phyloP scores from a whole-genome alignment of 805 yeast species.

The Ogataea nitratoaversa region DNA sequence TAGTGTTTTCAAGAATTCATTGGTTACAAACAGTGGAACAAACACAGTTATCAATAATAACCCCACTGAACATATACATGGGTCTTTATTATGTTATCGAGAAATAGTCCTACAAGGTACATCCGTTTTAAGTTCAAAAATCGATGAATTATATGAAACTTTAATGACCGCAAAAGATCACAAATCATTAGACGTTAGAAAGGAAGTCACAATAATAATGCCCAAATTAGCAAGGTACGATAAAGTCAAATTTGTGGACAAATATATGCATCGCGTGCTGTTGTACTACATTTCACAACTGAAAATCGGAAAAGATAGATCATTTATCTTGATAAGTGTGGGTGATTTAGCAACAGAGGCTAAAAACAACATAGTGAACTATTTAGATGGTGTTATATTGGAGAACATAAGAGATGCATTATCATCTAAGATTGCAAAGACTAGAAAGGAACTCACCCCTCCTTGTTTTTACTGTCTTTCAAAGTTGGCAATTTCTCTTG shows the following conservation, averaged over 20 bases:
- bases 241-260: constrained; percentile 68
- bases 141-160: constrained; percentile 73
- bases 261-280: constrained; percentile 75
- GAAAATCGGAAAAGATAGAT: constrained; percentile 66
- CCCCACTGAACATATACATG: constrained; percentile 75
- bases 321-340: constrained; percentile 71
- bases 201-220: constrained; percentile 77
- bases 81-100: constrained; percentile 74
- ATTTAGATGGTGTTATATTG: constrained; percentile 82
- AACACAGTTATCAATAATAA: constrained; percentile 13
- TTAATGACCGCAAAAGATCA: constrained; percentile 73
- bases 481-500: constrained; percentile 81
- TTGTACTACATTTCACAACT: constrained; percentile 73
- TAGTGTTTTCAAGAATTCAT: constrained; percentile 22
- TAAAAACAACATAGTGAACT: constrained; percentile 79
- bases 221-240: constrained; percentile 81
- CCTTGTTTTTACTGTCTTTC: constrained; percentile 88
- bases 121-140: constrained; percentile 63
- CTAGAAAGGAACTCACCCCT: constrained; percentile 71
- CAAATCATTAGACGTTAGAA: constrained; percentile 68
- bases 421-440: constrained; percentile 51
- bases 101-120: constrained; percentile 74
- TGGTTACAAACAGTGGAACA: constrained; percentile 4
- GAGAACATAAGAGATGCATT: constrained; percentile 81
- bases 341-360: constrained; percentile 83